Evolutionary conservation across 306 rosid species (phyloP).

Genomic region (Pterocarpus macrocarpus): DNA sequence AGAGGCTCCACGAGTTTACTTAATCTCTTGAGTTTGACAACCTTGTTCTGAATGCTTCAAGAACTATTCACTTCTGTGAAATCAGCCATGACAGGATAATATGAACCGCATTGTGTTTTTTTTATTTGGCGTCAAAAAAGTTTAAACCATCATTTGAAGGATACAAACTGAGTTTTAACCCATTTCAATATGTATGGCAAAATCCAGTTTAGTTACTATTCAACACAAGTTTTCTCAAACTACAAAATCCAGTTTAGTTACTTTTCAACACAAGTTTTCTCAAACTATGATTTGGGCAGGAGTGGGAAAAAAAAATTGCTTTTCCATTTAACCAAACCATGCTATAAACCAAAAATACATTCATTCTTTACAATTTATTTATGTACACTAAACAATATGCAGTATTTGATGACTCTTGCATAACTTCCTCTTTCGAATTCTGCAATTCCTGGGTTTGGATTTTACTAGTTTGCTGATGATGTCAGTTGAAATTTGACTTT

Average conservation of each 20-base stretch:
- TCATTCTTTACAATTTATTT: neutral
- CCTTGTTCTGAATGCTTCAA: slow-evolving; percentile 9
- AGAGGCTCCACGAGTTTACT: neutral
- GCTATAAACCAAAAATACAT: too few relatives aligned
- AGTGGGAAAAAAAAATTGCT: too few relatives aligned
- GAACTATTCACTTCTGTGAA: neutral
- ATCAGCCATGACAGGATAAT: slow-evolving; percentile 3
- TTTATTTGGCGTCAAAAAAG: neutral
- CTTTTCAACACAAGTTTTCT: too few relatives aligned
- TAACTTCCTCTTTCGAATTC: neutral
- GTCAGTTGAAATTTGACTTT: neutral
- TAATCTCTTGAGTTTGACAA: neutral
- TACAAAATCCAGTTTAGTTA: too few relatives aligned
- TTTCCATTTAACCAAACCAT: too few relatives aligned
- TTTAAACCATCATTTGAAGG: too few relatives aligned
- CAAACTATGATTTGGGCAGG: too few relatives aligned
- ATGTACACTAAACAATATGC: neutral
- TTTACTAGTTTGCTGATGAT: neutral
- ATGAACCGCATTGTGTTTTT: neutral
- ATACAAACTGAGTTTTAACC: too few relatives aligned
- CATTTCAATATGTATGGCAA: too few relatives aligned
- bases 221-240: too few relatives aligned
- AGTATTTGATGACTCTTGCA: neutral
- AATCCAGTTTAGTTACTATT: too few relatives aligned
- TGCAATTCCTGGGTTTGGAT: slow-evolving; percentile 6